Evolutionary conservation across 345 rosid genomes (phyloP), one percentile per base, ranked within the genome.

Genomic region (Sisymbrium altissimum): DNA sequence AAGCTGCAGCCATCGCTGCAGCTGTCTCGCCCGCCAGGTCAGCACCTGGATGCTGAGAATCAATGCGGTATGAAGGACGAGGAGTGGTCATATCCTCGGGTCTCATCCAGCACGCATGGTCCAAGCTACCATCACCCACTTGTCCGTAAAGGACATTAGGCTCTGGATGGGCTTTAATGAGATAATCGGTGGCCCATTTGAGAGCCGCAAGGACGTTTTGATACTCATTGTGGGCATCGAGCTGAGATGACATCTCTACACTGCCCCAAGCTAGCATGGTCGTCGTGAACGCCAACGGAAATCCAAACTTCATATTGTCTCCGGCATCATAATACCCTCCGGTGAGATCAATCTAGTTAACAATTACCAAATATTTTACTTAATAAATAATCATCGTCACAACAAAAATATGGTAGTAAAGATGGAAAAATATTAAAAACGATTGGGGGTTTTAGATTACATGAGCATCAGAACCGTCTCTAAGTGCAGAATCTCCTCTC

Each of bases 241-340:
- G 79, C 53, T 85, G 35, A 29, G 71, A 67, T 14, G 69, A 41
- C 78, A 87, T 88, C 46, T 89, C 93, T 3, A 89, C 36, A 33
- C 77, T 73, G 71, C 95, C 82, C 97, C 97, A 89, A 35, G 95
- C 79, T 38, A 91, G 78, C 86, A 87, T 72, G 0, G 93, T 87
- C 0, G 85, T 80, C 0, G 93, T 86, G 82, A 84, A 91, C 29
- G 97, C 96, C 86, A 89, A 68, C 0, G 97, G 89, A 49, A 91
- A 84, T 17, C 91, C 93, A 60, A 87, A 89, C 76, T 91, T 91
- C 62, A 91, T 74, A 65, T 91, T 86, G 70, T 91, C 97, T 29
- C 92, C 91, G 4, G 92, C 85, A 61, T 91, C 93, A 14, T 86
- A 87, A 73, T 87, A 89, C n/a, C 96, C 96, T 70, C 96, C 96